These are phyloP conservation scores for Torrubiella hemipterigena DNA, from an alignment of 2,329 filamentous ascomycete genomes.

Conservation along the genomic window DNA sequence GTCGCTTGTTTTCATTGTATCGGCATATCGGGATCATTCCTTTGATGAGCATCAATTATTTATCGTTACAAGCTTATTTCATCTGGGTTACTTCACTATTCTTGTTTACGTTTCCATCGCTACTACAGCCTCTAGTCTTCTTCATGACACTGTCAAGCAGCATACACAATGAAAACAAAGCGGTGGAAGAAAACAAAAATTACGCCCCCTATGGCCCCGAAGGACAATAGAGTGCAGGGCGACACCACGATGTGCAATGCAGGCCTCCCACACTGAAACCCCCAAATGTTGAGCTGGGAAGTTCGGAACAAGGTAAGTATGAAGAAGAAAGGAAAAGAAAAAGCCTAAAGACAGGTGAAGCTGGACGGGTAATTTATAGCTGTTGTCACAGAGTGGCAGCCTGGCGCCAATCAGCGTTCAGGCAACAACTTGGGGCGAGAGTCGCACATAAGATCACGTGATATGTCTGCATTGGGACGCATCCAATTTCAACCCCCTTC, in stretches of 20 bases:
- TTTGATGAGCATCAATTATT: too few relatives aligned
- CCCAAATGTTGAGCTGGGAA: slow-evolving; percentile 32
- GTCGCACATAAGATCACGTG: slow-evolving; percentile 9
- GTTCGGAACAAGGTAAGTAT: slow-evolving; percentile 42
- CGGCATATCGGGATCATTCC: too few relatives aligned
- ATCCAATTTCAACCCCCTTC: too few relatives aligned
- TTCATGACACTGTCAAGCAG: slow-evolving; percentile 25
- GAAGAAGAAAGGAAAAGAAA: slow-evolving; percentile 28
- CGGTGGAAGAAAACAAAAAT: slow-evolving; percentile 35
- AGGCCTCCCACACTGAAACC: slow-evolving; percentile 32
- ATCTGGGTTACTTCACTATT: too few relatives aligned
- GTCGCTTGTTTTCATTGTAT: too few relatives aligned
- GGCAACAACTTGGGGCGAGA: too few relatives aligned
- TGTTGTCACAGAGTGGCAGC: slow-evolving; percentile 8
- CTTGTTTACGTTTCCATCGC: too few relatives aligned
- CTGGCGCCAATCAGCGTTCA: not conserved
- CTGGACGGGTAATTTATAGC: slow-evolving; percentile 19
- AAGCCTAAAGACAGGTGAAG: slow-evolving; percentile 10
- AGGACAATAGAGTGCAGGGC: slow-evolving; percentile 37
- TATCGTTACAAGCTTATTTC: too few relatives aligned
- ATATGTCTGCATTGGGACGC: slow-evolving; percentile 10
- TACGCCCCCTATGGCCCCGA: slow-evolving; percentile 40
- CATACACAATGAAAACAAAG: slow-evolving; percentile 31
- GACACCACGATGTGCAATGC: slow-evolving; percentile 45
- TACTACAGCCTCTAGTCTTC: slow-evolving; percentile 20